phyloP scores from a whole-genome alignment of 768 basidiomycete species.

The Psilocybe azurescens region DNA sequence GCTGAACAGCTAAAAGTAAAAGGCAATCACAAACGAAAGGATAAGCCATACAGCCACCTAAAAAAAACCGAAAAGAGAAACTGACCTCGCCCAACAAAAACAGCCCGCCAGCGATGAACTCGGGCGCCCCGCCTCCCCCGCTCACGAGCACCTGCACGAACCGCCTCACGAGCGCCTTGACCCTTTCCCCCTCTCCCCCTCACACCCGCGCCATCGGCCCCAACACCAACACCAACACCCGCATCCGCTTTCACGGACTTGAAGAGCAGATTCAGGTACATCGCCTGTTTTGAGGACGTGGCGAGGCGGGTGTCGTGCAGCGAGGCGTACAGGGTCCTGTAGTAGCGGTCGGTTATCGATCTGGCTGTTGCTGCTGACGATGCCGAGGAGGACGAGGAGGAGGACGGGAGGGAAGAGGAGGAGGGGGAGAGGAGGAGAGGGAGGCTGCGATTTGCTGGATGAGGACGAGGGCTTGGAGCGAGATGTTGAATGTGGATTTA shows the following conservation, averaged over 20 bases:
- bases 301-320: constrained; percentile 83
- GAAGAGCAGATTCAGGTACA: constrained; percentile 95
- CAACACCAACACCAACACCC: constrained; percentile 14
- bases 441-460: constrained; percentile 82
- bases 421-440: constrained; percentile 46
- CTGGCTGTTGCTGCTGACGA: constrained; percentile 32
- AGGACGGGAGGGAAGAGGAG: constrained; percentile 39
- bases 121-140: constrained; percentile 75
- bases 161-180: constrained; percentile 82
- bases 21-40: neutral
- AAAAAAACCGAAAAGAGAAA: neutral
- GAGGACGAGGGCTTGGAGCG: constrained; percentile 88
- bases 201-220: neutral
- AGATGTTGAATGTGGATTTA: constrained; percentile 95
- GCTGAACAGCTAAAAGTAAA: constrained; percentile 40
- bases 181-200: constrained; percentile 52
- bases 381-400: constrained; percentile 46
- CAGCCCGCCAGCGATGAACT: constrained; percentile 89
- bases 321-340: constrained; percentile 89
- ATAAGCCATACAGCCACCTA: neutral
- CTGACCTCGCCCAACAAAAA: constrained; percentile 76
- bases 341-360: constrained; percentile 68
- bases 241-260: constrained; percentile 78
- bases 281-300: constrained; percentile 89
- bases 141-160: constrained; percentile 80